Base-by-base conservation (phyloP, 2,329 filamentous ascomycete genomes). In the Aureobasidium subglaciale region DNA sequence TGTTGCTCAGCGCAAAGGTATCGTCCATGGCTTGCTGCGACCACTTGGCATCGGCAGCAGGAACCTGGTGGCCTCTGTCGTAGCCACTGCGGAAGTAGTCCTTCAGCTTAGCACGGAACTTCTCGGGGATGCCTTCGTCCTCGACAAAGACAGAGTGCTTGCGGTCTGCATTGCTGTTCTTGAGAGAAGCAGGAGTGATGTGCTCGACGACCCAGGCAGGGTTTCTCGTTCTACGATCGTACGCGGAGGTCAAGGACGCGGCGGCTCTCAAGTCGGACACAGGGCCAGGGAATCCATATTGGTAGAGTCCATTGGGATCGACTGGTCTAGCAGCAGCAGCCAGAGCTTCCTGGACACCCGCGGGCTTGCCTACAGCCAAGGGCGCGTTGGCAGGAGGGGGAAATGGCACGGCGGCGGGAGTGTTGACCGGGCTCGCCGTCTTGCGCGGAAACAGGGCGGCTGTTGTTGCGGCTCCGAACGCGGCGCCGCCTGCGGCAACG, bases 21-120 rank as follows among this genome's bases (percentile, higher is more conserved):
- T 88, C 89, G 73, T 99, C 84, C 90, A 99, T 96, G 61, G 93
- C 91, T 32, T 81, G 72, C 73, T 99, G 93, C 60, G 85, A 88
- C 91, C 93, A 99, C 75, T 95, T 95, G 56, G 88, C 89, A 73
- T 99, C 93, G 37, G 93, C 93, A 5, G 93, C 93, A 9, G 93
- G 93, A 9, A 97, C 92, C 74, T 99, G 93, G 74, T 99, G 93
- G 59, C 93, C 93, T 34, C 93, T 83, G 72, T 99, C 93, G 71
- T 95, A 99, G 65, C 93, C 93, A 35, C 86, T 91, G 62, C 92
- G 88, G 77, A 86, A 91, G 77, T 99, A 99, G 77, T 99, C 93
- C 71, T 89, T 87, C 57, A 99, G 79, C 70, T 86, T 87, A 57
- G 88, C 93, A 60, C 91, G 87, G 78, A 96, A 99, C 73, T 87